Conservation (phyloP, 306 rosid species). For the Boehmeria nivea region DNA sequence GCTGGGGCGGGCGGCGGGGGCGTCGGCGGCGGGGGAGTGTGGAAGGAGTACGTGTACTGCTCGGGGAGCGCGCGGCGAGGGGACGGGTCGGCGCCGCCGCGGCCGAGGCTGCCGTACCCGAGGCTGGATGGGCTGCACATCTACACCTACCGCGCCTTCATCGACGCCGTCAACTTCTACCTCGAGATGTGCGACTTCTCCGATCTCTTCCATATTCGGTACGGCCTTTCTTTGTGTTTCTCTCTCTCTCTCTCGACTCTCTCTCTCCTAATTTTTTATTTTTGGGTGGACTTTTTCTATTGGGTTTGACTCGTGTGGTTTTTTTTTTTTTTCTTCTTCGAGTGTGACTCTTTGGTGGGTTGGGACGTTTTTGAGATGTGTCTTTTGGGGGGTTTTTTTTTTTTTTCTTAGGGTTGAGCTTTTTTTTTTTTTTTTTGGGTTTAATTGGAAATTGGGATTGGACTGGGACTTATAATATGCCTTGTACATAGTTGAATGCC, state of each 20-base stretch:
- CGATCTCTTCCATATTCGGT: slow-evolving; percentile 56
- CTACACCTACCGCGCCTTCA: slow-evolving; percentile 41
- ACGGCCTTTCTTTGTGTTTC: neutral
- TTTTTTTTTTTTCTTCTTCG: no score
- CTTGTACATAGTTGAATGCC: no score
- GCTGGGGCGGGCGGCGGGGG: neutral
- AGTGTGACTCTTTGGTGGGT: no score
- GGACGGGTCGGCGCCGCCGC: slow-evolving; percentile 19
- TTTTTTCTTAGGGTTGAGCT: no score
- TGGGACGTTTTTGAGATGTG: no score
- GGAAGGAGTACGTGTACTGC: slow-evolving; percentile 41
- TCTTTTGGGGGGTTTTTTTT: no score
- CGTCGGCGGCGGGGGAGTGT: slow-evolving; percentile 4
- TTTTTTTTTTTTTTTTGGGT: no score
- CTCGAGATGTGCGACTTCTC: slow-evolving; percentile 41
- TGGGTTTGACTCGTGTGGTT: neutral
- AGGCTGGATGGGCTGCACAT: slow-evolving; percentile 51
- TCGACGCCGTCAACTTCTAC: slow-evolving; percentile 43
- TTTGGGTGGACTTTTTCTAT: neutral
- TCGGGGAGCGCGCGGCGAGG: slow-evolving; percentile 22
- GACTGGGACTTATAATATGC: no score
- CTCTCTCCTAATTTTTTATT: neutral
- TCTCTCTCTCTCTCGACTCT: neutral
- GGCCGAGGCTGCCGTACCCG: slow-evolving; percentile 44
- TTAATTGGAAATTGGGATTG: no score